Evolutionary conservation across 495 filamentous ascomycete species (phyloP), one percentile per base, ranked within the genome.

Genomic region (Aspergillus cavernicola): DNA sequence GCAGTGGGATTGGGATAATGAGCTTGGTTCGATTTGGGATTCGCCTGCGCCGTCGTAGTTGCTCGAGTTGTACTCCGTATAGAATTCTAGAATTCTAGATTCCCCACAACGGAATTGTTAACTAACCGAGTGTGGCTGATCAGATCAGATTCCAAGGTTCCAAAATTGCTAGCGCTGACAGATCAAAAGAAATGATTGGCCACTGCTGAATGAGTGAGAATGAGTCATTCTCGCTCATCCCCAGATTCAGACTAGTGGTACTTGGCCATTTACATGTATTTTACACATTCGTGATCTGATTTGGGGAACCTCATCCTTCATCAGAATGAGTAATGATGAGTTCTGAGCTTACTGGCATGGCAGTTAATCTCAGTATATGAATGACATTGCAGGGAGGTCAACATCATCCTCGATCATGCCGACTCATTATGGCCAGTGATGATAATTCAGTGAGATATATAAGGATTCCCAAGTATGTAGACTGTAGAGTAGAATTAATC

Each of bases 221-320:
- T 55, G 52, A 55, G 32, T 55, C 52, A 55, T 55, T 36, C 44
- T 42, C 1, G 37, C 43, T 41, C 33, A 46, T 48, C 28, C 22
- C 13, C 23, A 4, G 9, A 4, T 9, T 9, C 26, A 29, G 26
- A 5, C 26, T 9, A 29, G 26, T 29, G n/a, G n/a, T n/a, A n/a
- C n/a, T n/a, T n/a, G n/a, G n/a, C n/a, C n/a, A n/a, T n/a, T n/a
- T n/a, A n/a, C n/a, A n/a, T n/a, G n/a, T 36, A 39, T 15, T 43
- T 55, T 55, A 50, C 35, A 18, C 3, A 18, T 18, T 11, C 3
- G 0, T 6, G 22, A 29, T 8, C 12, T 31, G 19, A 29, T 24
- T 40, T 33, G 38, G 15, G 19, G 41, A 4, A 29, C 10, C 13
- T 53, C 40, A 46, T 53, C 29, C 11, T 8, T 4, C n/a, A 45